Conservation (phyloP, 2,329 filamentous ascomycete species). For the Fusarium torreyae region DNA sequence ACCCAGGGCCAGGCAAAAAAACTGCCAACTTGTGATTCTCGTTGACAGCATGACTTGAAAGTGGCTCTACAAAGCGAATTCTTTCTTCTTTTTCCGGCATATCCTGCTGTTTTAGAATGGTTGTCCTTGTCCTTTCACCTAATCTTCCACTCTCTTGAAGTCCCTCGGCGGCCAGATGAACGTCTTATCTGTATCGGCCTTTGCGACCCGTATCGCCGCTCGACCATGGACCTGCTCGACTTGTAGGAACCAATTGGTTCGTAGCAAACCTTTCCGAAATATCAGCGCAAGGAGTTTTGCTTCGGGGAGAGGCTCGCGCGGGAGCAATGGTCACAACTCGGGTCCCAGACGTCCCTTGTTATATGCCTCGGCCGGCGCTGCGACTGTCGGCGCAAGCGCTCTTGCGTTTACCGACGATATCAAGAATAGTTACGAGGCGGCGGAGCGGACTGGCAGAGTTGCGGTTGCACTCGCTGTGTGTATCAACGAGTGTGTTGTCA, state of each 20-base stretch:
- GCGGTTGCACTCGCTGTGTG: slow-evolving; percentile 81
- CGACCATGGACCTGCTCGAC: slow-evolving; percentile 64
- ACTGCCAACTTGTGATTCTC: slow-evolving; percentile 38
- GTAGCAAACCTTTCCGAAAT: slow-evolving; percentile 50
- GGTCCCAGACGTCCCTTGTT: slow-evolving; percentile 57
- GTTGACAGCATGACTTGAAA: slow-evolving; percentile 47
- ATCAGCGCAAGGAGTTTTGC: slow-evolving; percentile 51
- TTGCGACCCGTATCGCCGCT: slow-evolving; percentile 57
- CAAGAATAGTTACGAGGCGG: slow-evolving; percentile 81
- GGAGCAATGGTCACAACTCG: slow-evolving; percentile 38
- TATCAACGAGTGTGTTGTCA: slow-evolving; percentile 82
- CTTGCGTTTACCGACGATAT: slow-evolving; percentile 77
- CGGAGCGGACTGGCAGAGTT: slow-evolving; percentile 84
- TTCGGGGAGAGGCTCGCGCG: slow-evolving; percentile 48
- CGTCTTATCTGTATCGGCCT: slow-evolving; percentile 57
- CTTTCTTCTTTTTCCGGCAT: slow-evolving; percentile 9
- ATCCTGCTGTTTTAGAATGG: slow-evolving; percentile 44
- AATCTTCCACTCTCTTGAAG: slow-evolving; percentile 31
- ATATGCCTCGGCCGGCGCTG: slow-evolving; percentile 67
- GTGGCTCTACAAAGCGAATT: slow-evolving; percentile 12
- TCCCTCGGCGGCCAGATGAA: slow-evolving; percentile 57
- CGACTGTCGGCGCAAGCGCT: slow-evolving; percentile 63
- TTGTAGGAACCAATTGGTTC: slow-evolving; percentile 60
- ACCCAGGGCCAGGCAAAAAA: slow-evolving; percentile 46
- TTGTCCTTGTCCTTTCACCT: slow-evolving; percentile 22